A percentile compares a stretch with the other conserved stretches of the same genome.
Evolutionary conservation across 1,284 basidiomycete species (phyloP).

Genomic region (Ceratorhiza oryzae-sativae): DNA sequence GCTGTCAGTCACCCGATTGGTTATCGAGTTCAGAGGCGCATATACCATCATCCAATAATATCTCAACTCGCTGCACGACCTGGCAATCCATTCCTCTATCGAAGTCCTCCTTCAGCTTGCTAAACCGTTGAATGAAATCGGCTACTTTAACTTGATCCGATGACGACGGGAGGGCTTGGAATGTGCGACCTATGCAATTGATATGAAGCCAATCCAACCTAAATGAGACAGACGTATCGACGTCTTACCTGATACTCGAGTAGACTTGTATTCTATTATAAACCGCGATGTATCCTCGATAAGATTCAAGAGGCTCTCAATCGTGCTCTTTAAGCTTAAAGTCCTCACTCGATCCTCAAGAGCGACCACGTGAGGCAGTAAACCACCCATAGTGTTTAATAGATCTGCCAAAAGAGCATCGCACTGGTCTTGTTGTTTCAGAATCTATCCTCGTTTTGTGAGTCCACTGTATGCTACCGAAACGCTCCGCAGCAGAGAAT

Average conservation of each 20-base stretch:
- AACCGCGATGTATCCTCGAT: slow-evolving; percentile 20
- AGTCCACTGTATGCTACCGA: too few relatives aligned
- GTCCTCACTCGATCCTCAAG: neutral
- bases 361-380: neutral
- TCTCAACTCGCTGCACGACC: neutral
- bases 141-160: slow-evolving; percentile 9
- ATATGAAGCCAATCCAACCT: neutral
- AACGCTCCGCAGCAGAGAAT: too few relatives aligned
- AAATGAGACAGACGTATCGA: neutral
- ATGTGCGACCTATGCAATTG: neutral
- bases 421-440: slow-evolving; percentile 10
- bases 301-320: neutral
- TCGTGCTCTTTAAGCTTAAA: neutral
- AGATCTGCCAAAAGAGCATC: neutral
- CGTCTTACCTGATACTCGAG: neutral
- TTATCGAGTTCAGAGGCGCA: neutral
- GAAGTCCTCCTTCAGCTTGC: neutral
- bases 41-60: neutral
- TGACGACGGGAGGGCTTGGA: neutral
- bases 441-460: too few relatives aligned
- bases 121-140: neutral
- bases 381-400: neutral
- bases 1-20: neutral
- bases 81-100: neutral
- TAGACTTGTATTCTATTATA: slow-evolving; percentile 2